phyloP scores from a whole-genome alignment of 2,329 filamentous ascomycete genomes.

The Aureobasidium sp. region DNA sequence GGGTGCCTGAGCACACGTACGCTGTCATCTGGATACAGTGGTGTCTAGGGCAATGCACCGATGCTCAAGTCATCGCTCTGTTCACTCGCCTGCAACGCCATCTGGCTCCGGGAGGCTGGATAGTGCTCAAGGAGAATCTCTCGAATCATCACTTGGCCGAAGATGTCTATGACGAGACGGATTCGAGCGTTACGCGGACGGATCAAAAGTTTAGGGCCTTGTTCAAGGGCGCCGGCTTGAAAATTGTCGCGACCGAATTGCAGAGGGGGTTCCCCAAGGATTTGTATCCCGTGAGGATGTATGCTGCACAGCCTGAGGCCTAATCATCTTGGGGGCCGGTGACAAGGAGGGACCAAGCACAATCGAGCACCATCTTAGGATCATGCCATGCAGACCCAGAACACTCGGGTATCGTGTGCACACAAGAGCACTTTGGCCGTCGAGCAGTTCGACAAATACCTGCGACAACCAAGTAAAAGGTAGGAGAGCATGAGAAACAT shows the following conservation, averaged over 20 bases:
- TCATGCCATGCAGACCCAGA: no score
- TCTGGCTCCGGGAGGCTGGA: conserved; percentile 45
- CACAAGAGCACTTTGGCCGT: no score
- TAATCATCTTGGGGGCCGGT: neutral
- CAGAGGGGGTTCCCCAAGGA: conserved; percentile 65
- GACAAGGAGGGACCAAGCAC: no score
- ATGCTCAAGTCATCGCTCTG: conserved; percentile 63
- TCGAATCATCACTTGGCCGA: conserved; percentile 44
- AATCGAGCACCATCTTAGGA: no score
- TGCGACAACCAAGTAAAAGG: no score
- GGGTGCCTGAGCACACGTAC: conserved; percentile 55
- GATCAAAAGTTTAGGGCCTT: conserved; percentile 64
- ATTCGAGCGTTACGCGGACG: conserved; percentile 71
- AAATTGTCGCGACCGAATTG: conserved; percentile 61
- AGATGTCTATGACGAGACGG: conserved; percentile 68
- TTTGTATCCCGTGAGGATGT: conserved; percentile 69
- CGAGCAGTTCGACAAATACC: no score
- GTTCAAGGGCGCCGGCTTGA: conserved; percentile 63
- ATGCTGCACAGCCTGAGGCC: conserved; percentile 57
- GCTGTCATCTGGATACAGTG: conserved; percentile 86
- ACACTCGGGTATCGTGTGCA: no score
- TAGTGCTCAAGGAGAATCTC: conserved; percentile 78
- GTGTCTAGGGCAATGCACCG: conserved; percentile 78
- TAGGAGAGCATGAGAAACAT: no score
- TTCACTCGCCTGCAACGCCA: conserved; percentile 45